Evolutionary conservation across 306 rosid genomes (phyloP).

Genomic region (Vigna mungo): DNA sequence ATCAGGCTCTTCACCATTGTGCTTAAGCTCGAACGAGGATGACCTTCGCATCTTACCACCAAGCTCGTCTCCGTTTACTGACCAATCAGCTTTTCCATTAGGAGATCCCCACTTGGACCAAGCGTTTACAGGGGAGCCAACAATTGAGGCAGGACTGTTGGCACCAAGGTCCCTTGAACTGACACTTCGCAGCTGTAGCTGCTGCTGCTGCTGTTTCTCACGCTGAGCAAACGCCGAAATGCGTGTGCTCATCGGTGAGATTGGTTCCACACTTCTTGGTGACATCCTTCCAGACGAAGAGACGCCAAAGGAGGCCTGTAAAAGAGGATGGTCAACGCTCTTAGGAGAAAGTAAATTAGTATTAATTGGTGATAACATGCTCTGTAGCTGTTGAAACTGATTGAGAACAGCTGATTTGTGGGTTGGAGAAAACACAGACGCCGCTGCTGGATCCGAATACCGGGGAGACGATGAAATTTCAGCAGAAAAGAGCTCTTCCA

Average conservation of each 20-base stretch:
- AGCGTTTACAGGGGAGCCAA: constrained; percentile 67
- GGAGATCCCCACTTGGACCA: constrained; percentile 87
- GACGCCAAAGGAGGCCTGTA: constrained; percentile 68
- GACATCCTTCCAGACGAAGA: constrained; percentile 84
- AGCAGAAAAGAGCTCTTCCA: constrained; percentile 74
- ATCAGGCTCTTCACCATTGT: constrained; percentile 85
- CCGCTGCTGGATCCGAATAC: constrained; percentile 65
- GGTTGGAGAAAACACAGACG: constrained; percentile 70
- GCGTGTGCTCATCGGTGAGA: constrained; percentile 73
- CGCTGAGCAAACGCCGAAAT: constrained; percentile 65
- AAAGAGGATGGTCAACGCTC: constrained; percentile 64
- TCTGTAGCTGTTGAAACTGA: constrained; percentile 82
- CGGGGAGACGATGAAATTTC: constrained; percentile 74
- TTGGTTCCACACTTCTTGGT: constrained; percentile 72
- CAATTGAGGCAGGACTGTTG: constrained; percentile 55
- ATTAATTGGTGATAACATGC: constrained; percentile 69
- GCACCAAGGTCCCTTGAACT: constrained; percentile 75
- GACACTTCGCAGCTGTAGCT: constrained; percentile 60
- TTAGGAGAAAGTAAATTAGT: constrained; percentile 69
- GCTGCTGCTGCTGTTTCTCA: constrained; percentile 61
- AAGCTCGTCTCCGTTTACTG: constrained; percentile 59
- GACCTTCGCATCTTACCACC: constrained; percentile 48
- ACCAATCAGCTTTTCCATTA: constrained; percentile 76
- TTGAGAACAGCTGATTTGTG: constrained; percentile 74
- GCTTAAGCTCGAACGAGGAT: constrained; percentile 60